These are phyloP conservation scores for Wickerhamiella occidentalis DNA, from an alignment of 805 yeast species.

Conservation along the genomic window DNA sequence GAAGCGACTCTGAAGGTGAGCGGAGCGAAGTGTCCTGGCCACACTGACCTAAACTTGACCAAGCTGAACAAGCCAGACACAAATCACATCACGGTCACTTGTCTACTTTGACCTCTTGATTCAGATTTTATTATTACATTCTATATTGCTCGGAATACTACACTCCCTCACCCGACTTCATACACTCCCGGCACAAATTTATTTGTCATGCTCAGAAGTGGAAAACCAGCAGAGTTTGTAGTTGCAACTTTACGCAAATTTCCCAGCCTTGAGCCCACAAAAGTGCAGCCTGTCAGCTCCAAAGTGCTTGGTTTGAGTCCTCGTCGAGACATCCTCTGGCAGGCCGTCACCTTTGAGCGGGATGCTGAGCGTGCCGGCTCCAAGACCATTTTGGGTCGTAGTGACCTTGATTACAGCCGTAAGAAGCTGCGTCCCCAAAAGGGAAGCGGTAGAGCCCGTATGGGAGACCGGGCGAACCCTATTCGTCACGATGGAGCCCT, in stretches of 20 bases:
- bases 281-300: constrained; percentile 64
- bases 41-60: too few species aligned
- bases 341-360: constrained; percentile 84
- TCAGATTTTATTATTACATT: too few species aligned
- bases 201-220: constrained; percentile 16
- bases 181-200: background rate
- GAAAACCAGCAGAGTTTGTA: constrained; percentile 50
- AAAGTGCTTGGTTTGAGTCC: constrained; percentile 59
- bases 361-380: constrained; percentile 85
- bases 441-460: constrained; percentile 91
- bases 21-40: too few species aligned
- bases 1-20: too few species aligned
- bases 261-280: constrained; percentile 81
- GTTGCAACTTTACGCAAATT: constrained; percentile 68
- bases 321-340: constrained; percentile 88
- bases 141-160: too few species aligned
- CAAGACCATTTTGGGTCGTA: constrained; percentile 73
- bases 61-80: too few species aligned
- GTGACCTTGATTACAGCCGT: constrained; percentile 75
- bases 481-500: constrained; percentile 78
- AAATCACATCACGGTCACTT: too few species aligned
- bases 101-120: too few species aligned
- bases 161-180: too few species aligned
- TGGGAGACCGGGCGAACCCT: constrained; percentile 93
- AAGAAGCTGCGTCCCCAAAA: constrained; percentile 78